Evolutionary conservation across 2,329 filamentous ascomycete species (phyloP).

Genomic region (Verticillium longisporum): DNA sequence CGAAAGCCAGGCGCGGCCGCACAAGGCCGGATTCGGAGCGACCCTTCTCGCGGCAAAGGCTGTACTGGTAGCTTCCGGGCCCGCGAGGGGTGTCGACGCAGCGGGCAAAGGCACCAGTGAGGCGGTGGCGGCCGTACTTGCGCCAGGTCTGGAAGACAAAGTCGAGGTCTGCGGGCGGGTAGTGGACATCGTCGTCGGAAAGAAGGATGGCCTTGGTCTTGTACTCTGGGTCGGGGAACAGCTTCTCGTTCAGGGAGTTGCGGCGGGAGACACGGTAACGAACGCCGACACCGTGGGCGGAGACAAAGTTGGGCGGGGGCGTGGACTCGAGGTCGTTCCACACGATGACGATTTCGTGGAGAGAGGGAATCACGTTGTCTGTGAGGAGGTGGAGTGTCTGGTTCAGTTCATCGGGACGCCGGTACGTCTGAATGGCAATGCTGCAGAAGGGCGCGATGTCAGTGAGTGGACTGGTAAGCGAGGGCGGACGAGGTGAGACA

Average conservation of each 20-base stretch:
- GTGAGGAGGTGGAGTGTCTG: slow-evolving; percentile 21
- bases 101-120: slow-evolving; percentile 28
- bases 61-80: slow-evolving; percentile 21
- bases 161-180: slow-evolving; percentile 28
- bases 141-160: slow-evolving; percentile 33
- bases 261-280: slow-evolving; percentile 23
- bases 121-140: slow-evolving; percentile 25
- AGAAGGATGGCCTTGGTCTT: slow-evolving; percentile 30
- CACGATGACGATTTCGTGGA: slow-evolving; percentile 28
- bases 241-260: slow-evolving; percentile 30
- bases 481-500: background rate
- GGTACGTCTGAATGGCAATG: slow-evolving; percentile 28
- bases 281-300: slow-evolving; percentile 22
- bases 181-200: slow-evolving; percentile 34
- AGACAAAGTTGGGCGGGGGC: slow-evolving; percentile 20
- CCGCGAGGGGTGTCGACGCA: slow-evolving; percentile 20
- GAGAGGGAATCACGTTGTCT: slow-evolving; percentile 24
- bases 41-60: slow-evolving; percentile 20
- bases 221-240: slow-evolving; percentile 26
- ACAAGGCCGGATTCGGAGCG: slow-evolving; percentile 25
- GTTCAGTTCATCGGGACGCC: slow-evolving; percentile 25
- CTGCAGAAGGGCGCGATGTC: slow-evolving; percentile 12
- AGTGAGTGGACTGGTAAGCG: background rate
- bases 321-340: slow-evolving; percentile 27
- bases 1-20: slow-evolving; percentile 28